Percentiles rank a stretch among this genome's conserved stretches.
Conservation (phyloP, 2,329 filamentous ascomycete species). For the Periconia sp. region DNA sequence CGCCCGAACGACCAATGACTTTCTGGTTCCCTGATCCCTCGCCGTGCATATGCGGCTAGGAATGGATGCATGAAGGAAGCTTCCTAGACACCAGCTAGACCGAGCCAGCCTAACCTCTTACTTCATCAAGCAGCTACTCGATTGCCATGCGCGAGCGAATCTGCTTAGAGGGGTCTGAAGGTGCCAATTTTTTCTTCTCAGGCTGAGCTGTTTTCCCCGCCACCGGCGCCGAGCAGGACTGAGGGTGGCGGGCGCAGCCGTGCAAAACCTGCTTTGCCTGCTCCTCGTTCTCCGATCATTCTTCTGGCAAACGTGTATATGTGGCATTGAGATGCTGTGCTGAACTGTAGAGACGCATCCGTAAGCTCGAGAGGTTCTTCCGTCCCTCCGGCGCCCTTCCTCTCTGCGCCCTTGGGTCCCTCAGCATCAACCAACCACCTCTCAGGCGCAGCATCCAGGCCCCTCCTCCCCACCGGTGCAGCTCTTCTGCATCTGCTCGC, state of each 20-base stretch:
- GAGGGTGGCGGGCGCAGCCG: too few species aligned
- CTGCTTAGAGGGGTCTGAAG: too few species aligned
- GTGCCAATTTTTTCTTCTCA: too few species aligned
- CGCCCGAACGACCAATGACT: slow-evolving; percentile 9
- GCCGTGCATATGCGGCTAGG: slow-evolving; percentile 47
- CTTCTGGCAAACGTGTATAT: too few species aligned
- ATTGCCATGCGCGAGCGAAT: slow-evolving; percentile 22
- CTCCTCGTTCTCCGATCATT: too few species aligned
- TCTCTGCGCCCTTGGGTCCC: slow-evolving; percentile 8
- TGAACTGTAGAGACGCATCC: background rate
- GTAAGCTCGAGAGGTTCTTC: too few species aligned
- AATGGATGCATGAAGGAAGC: slow-evolving; percentile 37
- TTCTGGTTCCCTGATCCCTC: slow-evolving; percentile 30
- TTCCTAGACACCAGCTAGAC: slow-evolving; percentile 35
- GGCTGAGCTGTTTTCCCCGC: too few species aligned
- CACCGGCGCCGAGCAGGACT: too few species aligned
- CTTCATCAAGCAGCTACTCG: slow-evolving; percentile 13
- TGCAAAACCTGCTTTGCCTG: background rate
- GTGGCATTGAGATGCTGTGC: too few species aligned
- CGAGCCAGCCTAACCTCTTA: slow-evolving; percentile 9
- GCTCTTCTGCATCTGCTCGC: slow-evolving; percentile 34
- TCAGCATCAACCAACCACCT: slow-evolving; percentile 18
- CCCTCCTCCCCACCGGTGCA: slow-evolving; percentile 16
- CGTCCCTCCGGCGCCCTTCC: slow-evolving; percentile 8
- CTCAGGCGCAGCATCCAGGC: slow-evolving; percentile 8